phyloP scores from a whole-genome alignment of 2,329 filamentous ascomycete species.

The Simplicillium sp. region DNA sequence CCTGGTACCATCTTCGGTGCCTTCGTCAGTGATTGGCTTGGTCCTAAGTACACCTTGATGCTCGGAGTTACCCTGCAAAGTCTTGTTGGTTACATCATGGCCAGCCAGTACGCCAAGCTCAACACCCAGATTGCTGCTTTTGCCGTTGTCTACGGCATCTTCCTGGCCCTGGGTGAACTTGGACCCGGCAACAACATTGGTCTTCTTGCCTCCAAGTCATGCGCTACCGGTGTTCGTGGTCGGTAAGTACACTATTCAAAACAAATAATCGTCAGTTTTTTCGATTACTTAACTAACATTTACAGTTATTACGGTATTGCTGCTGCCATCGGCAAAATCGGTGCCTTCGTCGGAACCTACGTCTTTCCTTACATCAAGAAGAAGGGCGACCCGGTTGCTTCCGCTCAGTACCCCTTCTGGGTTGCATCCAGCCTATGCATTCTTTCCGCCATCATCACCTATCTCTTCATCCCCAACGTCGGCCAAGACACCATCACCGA shows the following conservation, averaged over 20 bases:
- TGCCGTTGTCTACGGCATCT: conserved; percentile 27
- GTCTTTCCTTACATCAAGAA: conserved; percentile 67
- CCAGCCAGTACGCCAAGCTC: conserved; percentile 65
- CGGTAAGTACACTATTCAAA: conserved; percentile 13
- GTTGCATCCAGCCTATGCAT: conserved; percentile 71
- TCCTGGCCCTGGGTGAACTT: conserved; percentile 35
- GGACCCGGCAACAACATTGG: conserved; percentile 91
- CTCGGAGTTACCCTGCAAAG: conserved; percentile 65
- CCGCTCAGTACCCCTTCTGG: conserved; percentile 82
- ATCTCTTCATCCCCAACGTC: conserved; percentile 65
- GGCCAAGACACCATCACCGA: conserved; percentile 75
- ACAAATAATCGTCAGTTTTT: no score
- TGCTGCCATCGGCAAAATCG: conserved; percentile 65
- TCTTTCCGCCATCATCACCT: conserved; percentile 50
- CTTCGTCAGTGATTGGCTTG: conserved; percentile 67
- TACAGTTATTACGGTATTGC: conserved; percentile 55
- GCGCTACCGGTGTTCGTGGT: conserved; percentile 78
- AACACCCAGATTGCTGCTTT: conserved; percentile 36
- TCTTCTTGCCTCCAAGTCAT: conserved; percentile 76
- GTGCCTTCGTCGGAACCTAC: conserved; percentile 78
- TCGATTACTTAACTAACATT: no score
- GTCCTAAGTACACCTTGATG: conserved; percentile 65
- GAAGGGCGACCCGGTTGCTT: conserved; percentile 44
- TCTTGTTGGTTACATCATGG: conserved; percentile 81
- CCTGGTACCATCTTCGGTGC: conserved; percentile 74